These are phyloP conservation scores for Delonix regia DNA, from an alignment of 306 rosid species.

Conservation along the genomic window DNA sequence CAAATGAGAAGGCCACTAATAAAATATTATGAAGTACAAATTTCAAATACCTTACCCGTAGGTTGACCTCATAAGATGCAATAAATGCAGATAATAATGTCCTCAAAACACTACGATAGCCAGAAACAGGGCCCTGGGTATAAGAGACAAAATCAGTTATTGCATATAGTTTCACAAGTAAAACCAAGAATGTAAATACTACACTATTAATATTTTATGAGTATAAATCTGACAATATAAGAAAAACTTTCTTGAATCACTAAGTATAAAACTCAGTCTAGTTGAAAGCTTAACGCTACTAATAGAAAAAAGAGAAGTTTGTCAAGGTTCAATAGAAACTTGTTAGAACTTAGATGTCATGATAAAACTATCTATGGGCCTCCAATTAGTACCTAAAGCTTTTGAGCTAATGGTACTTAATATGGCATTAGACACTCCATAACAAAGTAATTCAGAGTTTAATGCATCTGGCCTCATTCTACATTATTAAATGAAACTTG, in stretches of 20 bases:
- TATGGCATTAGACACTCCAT: background rate
- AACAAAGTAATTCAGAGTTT: background rate
- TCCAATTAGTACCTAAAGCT: background rate
- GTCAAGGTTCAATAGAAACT: slow-evolving; percentile 27
- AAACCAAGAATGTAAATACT: slow-evolving; percentile 11
- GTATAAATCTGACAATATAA: slow-evolving; percentile 21
- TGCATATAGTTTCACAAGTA: slow-evolving; percentile 12
- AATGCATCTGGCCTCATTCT: background rate
- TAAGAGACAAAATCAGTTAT: slow-evolving; percentile 23
- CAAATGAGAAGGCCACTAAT: slow-evolving; percentile 44
- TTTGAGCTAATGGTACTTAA: background rate
- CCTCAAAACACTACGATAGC: slow-evolving; percentile 88
- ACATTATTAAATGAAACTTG: background rate
- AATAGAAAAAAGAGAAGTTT: slow-evolving; percentile 12
- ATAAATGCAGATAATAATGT: slow-evolving; percentile 85
- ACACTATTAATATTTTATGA: slow-evolving; percentile 1
- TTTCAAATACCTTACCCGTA: slow-evolving; percentile 62
- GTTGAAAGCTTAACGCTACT: slow-evolving; percentile 25
- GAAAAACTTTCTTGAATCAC: slow-evolving; percentile 8
- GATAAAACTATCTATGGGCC: background rate
- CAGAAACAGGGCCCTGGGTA: slow-evolving; percentile 75
- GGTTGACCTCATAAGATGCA: slow-evolving; percentile 90
- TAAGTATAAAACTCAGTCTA: slow-evolving; percentile 2
- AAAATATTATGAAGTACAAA: slow-evolving; percentile 24
- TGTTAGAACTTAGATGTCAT: background rate